phyloP scores from a whole-genome alignment of 768 basidiomycete species.

The Termitomyces sp. region DNA sequence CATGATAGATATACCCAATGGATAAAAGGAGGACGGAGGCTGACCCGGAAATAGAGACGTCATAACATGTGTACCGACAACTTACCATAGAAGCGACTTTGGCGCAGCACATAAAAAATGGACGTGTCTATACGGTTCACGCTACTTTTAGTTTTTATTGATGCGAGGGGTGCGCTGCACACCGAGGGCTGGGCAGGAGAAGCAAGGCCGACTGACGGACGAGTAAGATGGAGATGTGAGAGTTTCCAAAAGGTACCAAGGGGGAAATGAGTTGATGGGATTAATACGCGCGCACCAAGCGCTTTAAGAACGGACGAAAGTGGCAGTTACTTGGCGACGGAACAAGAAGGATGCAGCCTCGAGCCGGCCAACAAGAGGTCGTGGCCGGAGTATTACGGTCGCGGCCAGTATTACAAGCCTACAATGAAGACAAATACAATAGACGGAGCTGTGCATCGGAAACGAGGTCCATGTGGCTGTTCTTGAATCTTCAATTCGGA shows the following conservation, averaged over 20 bases:
- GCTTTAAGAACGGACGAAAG: conserved; percentile 2
- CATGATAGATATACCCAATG: conserved; percentile 1
- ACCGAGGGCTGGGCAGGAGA: conserved; percentile 1
- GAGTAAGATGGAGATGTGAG: conserved; percentile 2
- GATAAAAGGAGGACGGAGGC: conserved; percentile 2
- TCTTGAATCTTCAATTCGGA: conserved; percentile 1
- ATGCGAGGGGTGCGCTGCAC: conserved; percentile 10
- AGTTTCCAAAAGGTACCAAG: conserved; percentile 4
- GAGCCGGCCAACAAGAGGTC: neutral
- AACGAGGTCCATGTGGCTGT: conserved; percentile 8
- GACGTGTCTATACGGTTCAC: conserved; percentile 7
- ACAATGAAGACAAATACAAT: conserved; percentile 4
- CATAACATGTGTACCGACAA: conserved; percentile 9
- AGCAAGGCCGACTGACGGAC: neutral
- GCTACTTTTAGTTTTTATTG: conserved; percentile 11
- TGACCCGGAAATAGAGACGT: conserved; percentile 4
- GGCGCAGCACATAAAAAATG: conserved; percentile 27
- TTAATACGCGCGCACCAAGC: neutral
- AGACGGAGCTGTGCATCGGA: conserved; percentile 14
- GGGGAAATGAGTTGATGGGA: neutral
- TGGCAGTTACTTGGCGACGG: neutral
- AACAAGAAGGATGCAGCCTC: neutral
- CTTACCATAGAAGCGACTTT: conserved; percentile 31
- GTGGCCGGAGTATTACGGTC: neutral
- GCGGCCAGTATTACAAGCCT: conserved; percentile 3